Conservation (phyloP, 352 stramenopile genomes). For the Phytopythium delawarense region DNA sequence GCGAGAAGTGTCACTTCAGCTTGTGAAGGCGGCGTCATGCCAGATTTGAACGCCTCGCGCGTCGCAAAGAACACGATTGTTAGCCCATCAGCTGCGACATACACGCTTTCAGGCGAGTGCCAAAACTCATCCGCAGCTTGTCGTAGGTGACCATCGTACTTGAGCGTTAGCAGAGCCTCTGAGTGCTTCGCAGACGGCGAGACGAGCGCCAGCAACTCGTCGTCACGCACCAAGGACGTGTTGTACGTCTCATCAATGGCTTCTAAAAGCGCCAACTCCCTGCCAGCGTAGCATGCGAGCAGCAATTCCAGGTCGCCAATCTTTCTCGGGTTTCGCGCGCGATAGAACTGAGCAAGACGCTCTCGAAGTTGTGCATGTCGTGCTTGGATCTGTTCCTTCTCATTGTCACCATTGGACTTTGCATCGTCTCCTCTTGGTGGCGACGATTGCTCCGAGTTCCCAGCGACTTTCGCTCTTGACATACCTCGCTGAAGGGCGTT, state of each 20-base stretch:
- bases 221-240: conserved; percentile 24
- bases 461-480: conserved; percentile 15
- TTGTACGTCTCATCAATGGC: conserved; percentile 45
- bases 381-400: conserved; percentile 16
- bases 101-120: conserved; percentile 32
- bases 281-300: conserved; percentile 37
- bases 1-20: conserved; percentile 26
- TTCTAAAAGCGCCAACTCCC: conserved; percentile 42
- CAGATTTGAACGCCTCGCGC: conserved; percentile 54
- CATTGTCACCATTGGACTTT: conserved; percentile 5
- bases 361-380: conserved; percentile 24
- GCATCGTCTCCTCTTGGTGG: conserved; percentile 5
- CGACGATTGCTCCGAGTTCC: background rate
- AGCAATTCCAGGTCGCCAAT: conserved; percentile 43
- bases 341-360: conserved; percentile 45
- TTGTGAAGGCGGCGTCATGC: conserved; percentile 10
- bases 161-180: conserved; percentile 24
- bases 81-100: conserved; percentile 43
- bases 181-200: conserved; percentile 26
- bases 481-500: conserved; percentile 55
- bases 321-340: conserved; percentile 48
- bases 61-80: conserved; percentile 48
- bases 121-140: conserved; percentile 29
- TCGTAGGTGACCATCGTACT: conserved; percentile 35
- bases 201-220: conserved; percentile 26